Conservation (phyloP, 768 basidiomycete genomes). For the Grammothele lineata region DNA sequence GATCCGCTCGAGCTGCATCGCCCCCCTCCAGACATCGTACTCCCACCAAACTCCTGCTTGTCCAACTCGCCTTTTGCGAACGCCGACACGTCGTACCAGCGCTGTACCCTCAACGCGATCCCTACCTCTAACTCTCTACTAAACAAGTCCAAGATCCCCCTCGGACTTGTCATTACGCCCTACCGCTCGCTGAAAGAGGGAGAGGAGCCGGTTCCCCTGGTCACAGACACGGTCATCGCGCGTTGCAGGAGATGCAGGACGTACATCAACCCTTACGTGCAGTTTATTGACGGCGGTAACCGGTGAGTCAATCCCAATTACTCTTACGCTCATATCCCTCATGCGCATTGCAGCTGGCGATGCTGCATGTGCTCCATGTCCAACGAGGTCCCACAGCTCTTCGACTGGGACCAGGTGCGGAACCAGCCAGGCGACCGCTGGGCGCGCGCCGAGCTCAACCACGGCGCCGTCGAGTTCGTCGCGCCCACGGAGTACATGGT, state of each 20-base stretch:
- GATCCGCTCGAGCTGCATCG: slow-evolving; percentile 80
- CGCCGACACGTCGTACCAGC: slow-evolving; percentile 88
- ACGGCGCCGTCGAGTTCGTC: slow-evolving; percentile 92
- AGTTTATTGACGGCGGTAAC: slow-evolving; percentile 97
- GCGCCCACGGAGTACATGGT: slow-evolving; percentile 99
- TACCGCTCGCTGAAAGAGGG: slow-evolving; percentile 84
- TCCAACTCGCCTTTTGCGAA: slow-evolving; percentile 77
- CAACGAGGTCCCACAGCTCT: slow-evolving; percentile 96
- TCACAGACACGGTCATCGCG: slow-evolving; percentile 92
- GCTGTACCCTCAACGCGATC: slow-evolving; percentile 87
- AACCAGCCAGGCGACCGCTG: slow-evolving; percentile 96
- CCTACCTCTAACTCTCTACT: slow-evolving; percentile 87
- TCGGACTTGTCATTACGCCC: slow-evolving; percentile 86
- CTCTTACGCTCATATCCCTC: not conserved
- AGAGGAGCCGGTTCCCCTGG: slow-evolving; percentile 81
- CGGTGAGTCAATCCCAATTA: slow-evolving; percentile 42
- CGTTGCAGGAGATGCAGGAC: slow-evolving; percentile 93
- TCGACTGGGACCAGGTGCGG: slow-evolving; percentile 94
- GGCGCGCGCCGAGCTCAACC: slow-evolving; percentile 89
- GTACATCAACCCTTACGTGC: slow-evolving; percentile 97
- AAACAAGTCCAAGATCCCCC: slow-evolving; percentile 85
- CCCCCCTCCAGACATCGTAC: slow-evolving; percentile 84
- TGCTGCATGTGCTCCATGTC: slow-evolving; percentile 99
- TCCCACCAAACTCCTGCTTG: slow-evolving; percentile 81
- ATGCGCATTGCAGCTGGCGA: slow-evolving; percentile 64